Conservation (phyloP, 106 monocot species). For the Acorus gramineus region DNA sequence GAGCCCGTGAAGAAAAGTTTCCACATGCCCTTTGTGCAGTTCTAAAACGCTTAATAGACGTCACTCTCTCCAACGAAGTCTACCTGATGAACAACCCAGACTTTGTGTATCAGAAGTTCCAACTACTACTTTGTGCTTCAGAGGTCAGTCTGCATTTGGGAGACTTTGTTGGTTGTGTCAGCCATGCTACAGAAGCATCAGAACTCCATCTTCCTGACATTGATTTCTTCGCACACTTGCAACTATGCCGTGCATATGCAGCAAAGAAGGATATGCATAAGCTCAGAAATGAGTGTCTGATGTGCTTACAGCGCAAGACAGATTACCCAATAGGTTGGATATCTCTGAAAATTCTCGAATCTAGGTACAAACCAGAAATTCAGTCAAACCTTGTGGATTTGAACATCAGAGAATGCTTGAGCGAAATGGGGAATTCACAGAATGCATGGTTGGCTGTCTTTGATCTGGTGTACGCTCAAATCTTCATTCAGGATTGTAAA, state of each 20-base stretch:
- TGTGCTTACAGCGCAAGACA: conserved; percentile 57
- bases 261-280: conserved; percentile 32
- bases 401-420: conserved; percentile 15
- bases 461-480: conserved; percentile 44
- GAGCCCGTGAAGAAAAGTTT: conserved; percentile 74
- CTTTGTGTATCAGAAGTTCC: conserved; percentile 36
- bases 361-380: conserved; percentile 41
- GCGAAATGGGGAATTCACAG: conserved; percentile 17
- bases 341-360: conserved; percentile 66
- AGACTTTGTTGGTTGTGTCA: conserved; percentile 36
- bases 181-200: conserved; percentile 36
- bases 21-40: conserved; percentile 35
- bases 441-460: conserved; percentile 51
- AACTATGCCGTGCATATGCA: conserved; percentile 77
- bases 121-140: conserved; percentile 64
- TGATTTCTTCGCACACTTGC: conserved; percentile 70
- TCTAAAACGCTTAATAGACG: conserved; percentile 42
- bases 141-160: conserved; percentile 66
- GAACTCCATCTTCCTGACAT: conserved; percentile 14
- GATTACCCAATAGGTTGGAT: conserved; percentile 60
- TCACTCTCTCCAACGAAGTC: conserved; percentile 28
- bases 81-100: conserved; percentile 11
- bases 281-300: conserved; percentile 42
- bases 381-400: conserved; percentile 20
- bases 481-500: conserved; percentile 50